A percentile compares a stretch with the other conserved stretches of the same genome.
Conservation (phyloP, 768 basidiomycete species). For the Mycena latifolia region DNA sequence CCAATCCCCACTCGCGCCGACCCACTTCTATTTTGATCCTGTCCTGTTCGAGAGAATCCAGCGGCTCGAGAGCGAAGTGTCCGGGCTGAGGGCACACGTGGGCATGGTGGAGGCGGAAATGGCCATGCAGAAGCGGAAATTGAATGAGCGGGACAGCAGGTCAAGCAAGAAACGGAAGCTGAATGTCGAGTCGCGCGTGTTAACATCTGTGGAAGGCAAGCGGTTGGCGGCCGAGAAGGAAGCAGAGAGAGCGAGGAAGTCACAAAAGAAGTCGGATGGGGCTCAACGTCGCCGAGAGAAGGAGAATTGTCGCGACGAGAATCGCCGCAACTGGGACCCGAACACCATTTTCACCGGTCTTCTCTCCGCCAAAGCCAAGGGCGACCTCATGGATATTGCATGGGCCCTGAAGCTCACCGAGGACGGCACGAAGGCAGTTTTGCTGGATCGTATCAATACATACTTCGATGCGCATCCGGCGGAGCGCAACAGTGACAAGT, state of each 20-base stretch:
- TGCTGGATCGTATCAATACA: neutral
- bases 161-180: slow-evolving; percentile 8
- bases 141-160: neutral
- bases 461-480: neutral
- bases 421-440: no score
- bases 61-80: neutral
- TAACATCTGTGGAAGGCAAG: slow-evolving; percentile 18
- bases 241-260: neutral
- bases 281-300: neutral
- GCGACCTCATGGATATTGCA: no score
- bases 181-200: slow-evolving; percentile 6
- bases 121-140: neutral
- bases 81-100: neutral
- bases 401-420: no score
- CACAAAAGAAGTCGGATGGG: neutral
- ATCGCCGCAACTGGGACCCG: neutral
- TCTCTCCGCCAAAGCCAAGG: no score
- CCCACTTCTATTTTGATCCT: neutral
- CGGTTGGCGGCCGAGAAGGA: slow-evolving; percentile 4
- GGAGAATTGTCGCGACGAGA: slow-evolving; percentile 1
- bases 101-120: slow-evolving; percentile 1
- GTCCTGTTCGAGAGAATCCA: neutral
- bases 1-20: neutral
- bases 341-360: neutral
- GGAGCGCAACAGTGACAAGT: neutral